Conservation (phyloP, 2,329 filamentous ascomycete species). For the Botryotinia narcissicola region DNA sequence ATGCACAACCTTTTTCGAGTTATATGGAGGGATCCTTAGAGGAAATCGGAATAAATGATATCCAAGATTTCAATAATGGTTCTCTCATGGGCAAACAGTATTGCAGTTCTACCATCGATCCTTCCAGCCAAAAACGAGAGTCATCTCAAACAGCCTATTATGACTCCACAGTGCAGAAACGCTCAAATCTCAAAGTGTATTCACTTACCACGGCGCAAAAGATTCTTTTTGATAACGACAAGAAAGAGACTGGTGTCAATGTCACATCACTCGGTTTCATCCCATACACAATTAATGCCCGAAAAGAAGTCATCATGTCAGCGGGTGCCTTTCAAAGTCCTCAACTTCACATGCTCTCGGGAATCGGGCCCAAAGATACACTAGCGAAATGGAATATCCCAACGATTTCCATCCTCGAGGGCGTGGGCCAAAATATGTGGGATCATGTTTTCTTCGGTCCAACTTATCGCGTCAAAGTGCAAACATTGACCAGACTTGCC, state of each 20-base stretch:
- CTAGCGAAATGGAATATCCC: conserved; percentile 47
- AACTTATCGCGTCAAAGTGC: not conserved
- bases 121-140: not conserved
- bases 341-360: conserved; percentile 49
- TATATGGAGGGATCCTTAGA: conserved; percentile 42
- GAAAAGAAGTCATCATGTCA: conserved; percentile 43
- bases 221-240: conserved; percentile 43
- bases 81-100: conserved; percentile 13
- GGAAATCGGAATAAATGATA: conserved; percentile 36
- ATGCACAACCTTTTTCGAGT: conserved; percentile 38
- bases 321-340: conserved; percentile 50
- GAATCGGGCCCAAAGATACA: conserved; percentile 46
- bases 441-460: conserved; percentile 28
- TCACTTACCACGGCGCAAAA: conserved; percentile 44
- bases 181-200: conserved; percentile 41
- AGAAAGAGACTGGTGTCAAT: conserved; percentile 3
- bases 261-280: not conserved
- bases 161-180: not conserved
- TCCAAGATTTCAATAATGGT: conserved; percentile 2
- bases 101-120: conserved; percentile 5
- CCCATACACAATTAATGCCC: conserved; percentile 26
- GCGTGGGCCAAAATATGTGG: conserved; percentile 51
- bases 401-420: conserved; percentile 46
- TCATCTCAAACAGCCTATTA: conserved; percentile 14
- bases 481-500: not conserved